A percentile compares a stretch with the other conserved stretches of the same genome.
phyloP scores from a whole-genome alignment of 106 monocot genomes.

The Ottelia alismoides region DNA sequence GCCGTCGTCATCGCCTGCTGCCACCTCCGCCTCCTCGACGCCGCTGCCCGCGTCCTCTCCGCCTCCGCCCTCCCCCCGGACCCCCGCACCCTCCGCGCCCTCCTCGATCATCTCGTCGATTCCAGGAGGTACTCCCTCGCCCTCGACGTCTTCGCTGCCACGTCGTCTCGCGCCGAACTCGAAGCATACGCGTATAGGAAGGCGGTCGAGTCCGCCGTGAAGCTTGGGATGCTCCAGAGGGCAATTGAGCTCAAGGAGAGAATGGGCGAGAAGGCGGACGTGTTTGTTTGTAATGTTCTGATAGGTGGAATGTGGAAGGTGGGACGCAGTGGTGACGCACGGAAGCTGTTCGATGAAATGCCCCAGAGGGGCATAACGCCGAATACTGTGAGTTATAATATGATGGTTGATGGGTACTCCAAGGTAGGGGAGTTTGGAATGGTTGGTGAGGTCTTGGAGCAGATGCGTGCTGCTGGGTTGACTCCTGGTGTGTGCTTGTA shows the following conservation, averaged over 20 bases:
- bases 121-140: slow-evolving; percentile 22
- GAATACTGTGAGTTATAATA: slow-evolving; percentile 48
- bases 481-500: slow-evolving; percentile 48
- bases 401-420: slow-evolving; percentile 64
- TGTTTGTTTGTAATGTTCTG: slow-evolving; percentile 55
- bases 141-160: slow-evolving; percentile 15
- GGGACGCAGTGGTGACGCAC: slow-evolving; percentile 10
- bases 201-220: slow-evolving; percentile 36
- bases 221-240: slow-evolving; percentile 21
- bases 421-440: slow-evolving; percentile 39
- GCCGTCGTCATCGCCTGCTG: slow-evolving; percentile 16
- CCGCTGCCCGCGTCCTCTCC: slow-evolving; percentile 18
- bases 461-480: slow-evolving; percentile 15
- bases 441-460: slow-evolving; percentile 19
- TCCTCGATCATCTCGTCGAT: slow-evolving; percentile 41
- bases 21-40: slow-evolving; percentile 14
- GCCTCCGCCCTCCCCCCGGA: background rate
- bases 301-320: slow-evolving; percentile 48
- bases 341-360: slow-evolving; percentile 52
- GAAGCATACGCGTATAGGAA: slow-evolving; percentile 48
- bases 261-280: slow-evolving; percentile 12
- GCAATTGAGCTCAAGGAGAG: slow-evolving; percentile 23
- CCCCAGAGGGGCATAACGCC: slow-evolving; percentile 4
- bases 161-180: slow-evolving; percentile 15
- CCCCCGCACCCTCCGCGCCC: slow-evolving; percentile 12